Conservation (phyloP, 176 grass and related monocot species). For the Elaeis guineensis region DNA sequence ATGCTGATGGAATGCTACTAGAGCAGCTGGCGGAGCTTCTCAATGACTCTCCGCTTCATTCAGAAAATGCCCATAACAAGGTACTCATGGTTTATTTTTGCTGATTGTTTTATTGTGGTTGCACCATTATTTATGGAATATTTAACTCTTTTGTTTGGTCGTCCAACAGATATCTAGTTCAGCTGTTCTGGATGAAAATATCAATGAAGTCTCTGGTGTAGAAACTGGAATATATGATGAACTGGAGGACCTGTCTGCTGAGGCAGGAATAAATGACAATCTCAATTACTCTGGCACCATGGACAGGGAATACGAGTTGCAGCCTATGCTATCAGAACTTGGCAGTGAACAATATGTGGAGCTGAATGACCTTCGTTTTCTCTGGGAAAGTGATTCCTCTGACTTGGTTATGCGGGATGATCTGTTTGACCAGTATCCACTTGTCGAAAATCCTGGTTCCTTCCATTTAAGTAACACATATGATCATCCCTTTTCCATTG, state of each 20-base stretch:
- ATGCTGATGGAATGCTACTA: slow-evolving; percentile 28
- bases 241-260: slow-evolving; percentile 11
- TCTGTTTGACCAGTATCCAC: neutral
- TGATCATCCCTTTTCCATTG: too few species aligned
- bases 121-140: neutral
- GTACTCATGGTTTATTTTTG: neutral
- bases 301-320: neutral
- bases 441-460: neutral
- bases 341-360: slow-evolving; percentile 36
- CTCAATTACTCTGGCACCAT: slow-evolving; percentile 3
- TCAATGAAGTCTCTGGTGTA: slow-evolving; percentile 10
- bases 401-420: neutral
- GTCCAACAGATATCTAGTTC: slow-evolving; percentile 31
- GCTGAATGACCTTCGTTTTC: slow-evolving; percentile 43
- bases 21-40: slow-evolving; percentile 45
- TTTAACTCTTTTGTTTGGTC: slow-evolving; percentile 9
- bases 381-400: neutral
- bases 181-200: slow-evolving; percentile 15
- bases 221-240: slow-evolving; percentile 33
- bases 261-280: neutral
- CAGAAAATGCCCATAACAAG: neutral
- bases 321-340: slow-evolving; percentile 23
- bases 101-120: neutral
- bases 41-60: slow-evolving; percentile 22
- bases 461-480: too few species aligned